A percentile compares a stretch with the other conserved stretches of the same genome.
These are phyloP conservation scores for Hortiboletus rubellus DNA, from an alignment of 1,284 basidiomycete genomes.

Conservation along the genomic window DNA sequence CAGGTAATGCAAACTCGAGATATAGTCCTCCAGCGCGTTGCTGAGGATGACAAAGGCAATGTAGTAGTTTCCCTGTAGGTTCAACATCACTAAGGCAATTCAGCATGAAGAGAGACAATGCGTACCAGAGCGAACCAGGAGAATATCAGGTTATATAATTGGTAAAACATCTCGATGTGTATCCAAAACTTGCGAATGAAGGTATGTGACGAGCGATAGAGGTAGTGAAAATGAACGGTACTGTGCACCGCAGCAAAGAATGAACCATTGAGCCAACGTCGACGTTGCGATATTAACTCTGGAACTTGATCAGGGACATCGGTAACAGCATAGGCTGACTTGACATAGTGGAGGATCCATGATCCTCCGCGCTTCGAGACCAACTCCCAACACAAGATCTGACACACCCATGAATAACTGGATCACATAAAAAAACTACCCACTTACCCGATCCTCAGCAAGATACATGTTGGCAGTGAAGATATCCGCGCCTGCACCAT, in stretches of 20 bases:
- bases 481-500: slow-evolving; percentile 84
- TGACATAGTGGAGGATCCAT: slow-evolving; percentile 94
- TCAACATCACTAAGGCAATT: neutral
- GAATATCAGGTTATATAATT: slow-evolving; percentile 87
- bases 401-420: slow-evolving; percentile 14
- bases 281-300: slow-evolving; percentile 88
- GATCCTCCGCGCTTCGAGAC: slow-evolving; percentile 84
- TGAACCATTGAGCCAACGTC: slow-evolving; percentile 96
- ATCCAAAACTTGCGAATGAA: slow-evolving; percentile 90
- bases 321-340: slow-evolving; percentile 89
- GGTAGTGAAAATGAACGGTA: slow-evolving; percentile 88
- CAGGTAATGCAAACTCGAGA: slow-evolving; percentile 63
- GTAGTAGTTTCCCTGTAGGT: slow-evolving; percentile 78
- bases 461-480: slow-evolving; percentile 97
- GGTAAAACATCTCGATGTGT: slow-evolving; percentile 93
- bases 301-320: slow-evolving; percentile 89
- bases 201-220: slow-evolving; percentile 87
- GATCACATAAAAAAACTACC: neutral
- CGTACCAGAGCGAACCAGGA: slow-evolving; percentile 87
- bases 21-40: slow-evolving; percentile 65
- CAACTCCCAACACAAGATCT: slow-evolving; percentile 93
- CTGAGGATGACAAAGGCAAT: slow-evolving; percentile 84
- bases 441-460: slow-evolving; percentile 78
- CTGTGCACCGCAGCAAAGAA: slow-evolving; percentile 95
- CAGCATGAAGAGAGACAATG: slow-evolving; percentile 9